A percentile compares a stretch with the other conserved stretches of the same genome.
phyloP scores from a whole-genome alignment of 2,329 filamentous ascomycete genomes.

The Diaporthe capsici region DNA sequence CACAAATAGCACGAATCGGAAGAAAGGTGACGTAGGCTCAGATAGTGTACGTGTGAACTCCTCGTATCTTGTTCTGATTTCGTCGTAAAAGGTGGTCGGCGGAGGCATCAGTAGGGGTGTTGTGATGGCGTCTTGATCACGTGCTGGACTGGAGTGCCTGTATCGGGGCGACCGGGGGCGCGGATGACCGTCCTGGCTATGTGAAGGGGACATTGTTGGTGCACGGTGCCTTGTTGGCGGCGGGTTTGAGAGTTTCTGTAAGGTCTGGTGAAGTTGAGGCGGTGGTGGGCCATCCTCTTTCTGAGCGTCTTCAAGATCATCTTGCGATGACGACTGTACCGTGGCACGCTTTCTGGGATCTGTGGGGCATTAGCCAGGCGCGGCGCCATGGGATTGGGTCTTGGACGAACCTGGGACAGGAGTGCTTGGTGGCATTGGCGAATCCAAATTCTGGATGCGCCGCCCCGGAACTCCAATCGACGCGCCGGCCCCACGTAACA shows the following conservation, averaged over 20 bases:
- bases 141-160: constrained; percentile 36
- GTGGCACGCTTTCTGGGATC: constrained; percentile 53
- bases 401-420: constrained; percentile 59
- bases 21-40: constrained; percentile 43
- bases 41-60: constrained; percentile 13
- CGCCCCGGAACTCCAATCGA: constrained; percentile 58
- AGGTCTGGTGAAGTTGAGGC: constrained; percentile 47
- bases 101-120: constrained; percentile 66
- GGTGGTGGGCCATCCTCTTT: constrained; percentile 47
- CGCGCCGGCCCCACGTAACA: constrained; percentile 54
- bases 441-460: constrained; percentile 70
- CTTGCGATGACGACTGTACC: constrained; percentile 51
- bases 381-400: not conserved
- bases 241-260: constrained; percentile 51
- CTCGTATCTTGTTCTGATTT: constrained; percentile 46
- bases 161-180: constrained; percentile 42
- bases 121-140: constrained; percentile 41
- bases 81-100: constrained; percentile 54
- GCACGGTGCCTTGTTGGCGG: constrained; percentile 49
- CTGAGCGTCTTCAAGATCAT: constrained; percentile 47
- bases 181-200: constrained; percentile 54
- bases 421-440: constrained; percentile 63
- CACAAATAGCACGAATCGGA: constrained; percentile 75
- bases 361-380: constrained; percentile 40
- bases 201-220: constrained; percentile 56